Conservation (phyloP, 2,329 filamentous ascomycete species). For the Magnaporthiopsis poae region DNA sequence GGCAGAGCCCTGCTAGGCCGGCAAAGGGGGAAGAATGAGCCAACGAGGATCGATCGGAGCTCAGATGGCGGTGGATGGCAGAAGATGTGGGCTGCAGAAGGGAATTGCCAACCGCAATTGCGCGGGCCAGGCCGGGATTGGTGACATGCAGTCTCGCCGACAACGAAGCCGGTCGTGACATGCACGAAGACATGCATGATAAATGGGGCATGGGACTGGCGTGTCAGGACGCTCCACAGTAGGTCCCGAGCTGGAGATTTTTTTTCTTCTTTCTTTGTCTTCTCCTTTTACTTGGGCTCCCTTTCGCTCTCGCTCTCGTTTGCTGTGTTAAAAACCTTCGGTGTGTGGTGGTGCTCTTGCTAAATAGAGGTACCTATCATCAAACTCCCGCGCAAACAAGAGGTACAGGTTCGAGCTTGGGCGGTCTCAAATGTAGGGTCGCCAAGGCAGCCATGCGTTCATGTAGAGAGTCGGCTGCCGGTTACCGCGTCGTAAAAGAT, state of each 20-base stretch:
- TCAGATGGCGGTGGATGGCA: not conserved
- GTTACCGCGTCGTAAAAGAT: no score
- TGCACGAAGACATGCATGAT: constrained; percentile 10
- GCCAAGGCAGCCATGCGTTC: not conserved
- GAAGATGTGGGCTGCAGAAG: not conserved
- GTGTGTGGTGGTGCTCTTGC: not conserved
- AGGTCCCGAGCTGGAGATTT: not conserved
- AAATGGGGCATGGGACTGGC: constrained; percentile 3
- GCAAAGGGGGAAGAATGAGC: not conserved
- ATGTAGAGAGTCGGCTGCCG: not conserved
- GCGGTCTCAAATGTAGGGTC: not conserved
- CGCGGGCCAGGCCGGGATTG: not conserved
- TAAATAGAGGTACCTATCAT: not conserved
- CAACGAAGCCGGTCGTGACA: not conserved
- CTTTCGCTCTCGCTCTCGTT: not conserved
- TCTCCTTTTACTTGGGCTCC: not conserved
- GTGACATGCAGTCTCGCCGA: constrained; percentile 4
- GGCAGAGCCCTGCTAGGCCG: not conserved
- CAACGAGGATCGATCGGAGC: not conserved
- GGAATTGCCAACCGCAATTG: not conserved
- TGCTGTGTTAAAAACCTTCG: no score
- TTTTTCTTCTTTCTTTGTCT: not conserved
- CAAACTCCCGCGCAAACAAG: not conserved
- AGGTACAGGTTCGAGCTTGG: not conserved
- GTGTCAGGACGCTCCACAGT: not conserved